These are phyloP conservation scores for Leccinum arenicola DNA, from an alignment of 768 basidiomycete genomes.

Conservation along the genomic window DNA sequence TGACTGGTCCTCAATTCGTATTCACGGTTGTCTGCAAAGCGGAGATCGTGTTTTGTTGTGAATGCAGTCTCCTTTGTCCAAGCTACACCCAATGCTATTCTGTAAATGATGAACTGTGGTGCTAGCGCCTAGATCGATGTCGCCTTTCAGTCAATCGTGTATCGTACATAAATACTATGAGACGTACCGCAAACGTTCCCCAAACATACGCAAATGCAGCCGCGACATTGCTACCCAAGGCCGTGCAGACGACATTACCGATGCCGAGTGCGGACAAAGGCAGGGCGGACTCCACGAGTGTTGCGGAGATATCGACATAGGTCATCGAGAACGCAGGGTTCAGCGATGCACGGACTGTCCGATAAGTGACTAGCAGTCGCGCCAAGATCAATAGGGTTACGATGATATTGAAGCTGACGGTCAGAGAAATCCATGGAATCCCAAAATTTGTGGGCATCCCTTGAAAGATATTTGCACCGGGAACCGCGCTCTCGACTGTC, in stretches of 20 bases:
- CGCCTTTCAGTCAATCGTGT: not conserved
- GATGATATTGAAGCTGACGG: not conserved
- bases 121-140: not conserved
- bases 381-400: not conserved
- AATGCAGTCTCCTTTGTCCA: not conserved
- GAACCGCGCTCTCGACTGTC: not conserved
- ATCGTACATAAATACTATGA: not conserved
- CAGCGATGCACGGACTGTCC: not conserved
- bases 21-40: not conserved
- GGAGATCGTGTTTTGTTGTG: not conserved
- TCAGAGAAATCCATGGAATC: not conserved
- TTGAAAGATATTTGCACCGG: not conserved
- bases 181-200: not conserved
- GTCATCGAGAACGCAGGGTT: not conserved
- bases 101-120: not conserved
- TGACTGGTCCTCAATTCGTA: not conserved
- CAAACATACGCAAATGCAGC: not conserved
- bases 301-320: not conserved
- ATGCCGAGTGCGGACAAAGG: not conserved
- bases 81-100: not conserved
- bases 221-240: not conserved
- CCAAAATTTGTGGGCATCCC: not conserved
- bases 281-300: not conserved
- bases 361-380: not conserved
- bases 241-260: not conserved